Base-by-base conservation (phyloP, 2,329 filamentous ascomycete species). In the Rutstroemia sp. region DNA sequence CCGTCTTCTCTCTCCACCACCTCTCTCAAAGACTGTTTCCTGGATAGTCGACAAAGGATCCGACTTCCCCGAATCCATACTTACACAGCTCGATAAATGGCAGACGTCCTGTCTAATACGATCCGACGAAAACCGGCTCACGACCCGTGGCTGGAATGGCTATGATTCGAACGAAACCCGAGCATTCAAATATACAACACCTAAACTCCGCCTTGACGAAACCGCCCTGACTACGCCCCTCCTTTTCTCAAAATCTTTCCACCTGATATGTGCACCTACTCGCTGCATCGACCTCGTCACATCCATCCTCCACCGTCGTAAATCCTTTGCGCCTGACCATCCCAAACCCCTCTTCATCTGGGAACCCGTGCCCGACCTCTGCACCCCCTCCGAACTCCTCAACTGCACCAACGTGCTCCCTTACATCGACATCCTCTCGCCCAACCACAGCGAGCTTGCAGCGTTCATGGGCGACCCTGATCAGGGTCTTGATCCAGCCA, bases 361-460 rank as follows among this genome's bases (percentile, higher is more conserved):
- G 92, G 94, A 99, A 70, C 94, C 94, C 0, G 88, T 96, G 1
- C 94, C 94, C 1, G 90, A 96, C 71, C 79, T 90, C 1, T 96
- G 92, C 70, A 86, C 81, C 0, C 85, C 90, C 0, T 82, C 84
- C 44, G 79, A 86, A 68, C 73, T 86, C 27, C 74, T 85, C 10
- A 83, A 84, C 66, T 82, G 79, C 69, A 85, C 82, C 50, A 85
- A 85, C 62, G 79, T 79, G 10, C 73, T 86, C 12, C 80, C 80
- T 0, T 71, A 83, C 16, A 75, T 86, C 55, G 82, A 86, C 62
- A 73, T 86, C 55, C 83, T 81, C 70, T 83, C 80, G 61, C 94
- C 94, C 0, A 99, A 99, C 68, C 90, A 95, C 69, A 75, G 85
- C 23, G 94, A 99, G 70, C 79, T 99, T n/a, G 89, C 86, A 5